Base-by-base conservation (phyloP, 805 yeast genomes). In the Candida takata region DNA sequence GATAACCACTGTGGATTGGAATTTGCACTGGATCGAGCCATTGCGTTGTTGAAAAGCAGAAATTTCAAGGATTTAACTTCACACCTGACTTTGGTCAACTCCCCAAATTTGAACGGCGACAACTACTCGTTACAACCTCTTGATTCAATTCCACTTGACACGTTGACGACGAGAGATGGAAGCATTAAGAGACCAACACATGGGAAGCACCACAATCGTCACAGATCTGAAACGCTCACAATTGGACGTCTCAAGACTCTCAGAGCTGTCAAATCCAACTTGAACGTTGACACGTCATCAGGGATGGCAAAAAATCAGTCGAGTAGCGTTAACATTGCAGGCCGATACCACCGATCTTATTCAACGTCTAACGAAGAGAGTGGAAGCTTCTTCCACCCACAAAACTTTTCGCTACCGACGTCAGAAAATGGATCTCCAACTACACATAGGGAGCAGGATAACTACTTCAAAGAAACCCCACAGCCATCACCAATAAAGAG, bases 1-100 rank as follows among this genome's bases (percentile, higher is more conserved):
- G 72, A 79, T 46, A 90, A 92, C 55, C 95, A 86, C 52, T 87
- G 96, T 58, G 79, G 92, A 0, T 75, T 87, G 23, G 98, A 90
- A 52, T 80, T 90, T 57, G 82, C 87, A 0, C 63, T 90, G 27
- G 97, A 90, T 57, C 72, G 70, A 40, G 82, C 92, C 8, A 86
- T 92, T 8, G 67, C 79, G n/a, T 52, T 59, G 8, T 56, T 87
- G 36, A 68, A 86, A 44, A 78, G 84, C 6, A 65, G 81, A 42
- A 62, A 79, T 19, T 72, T 81, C 14, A 61, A 68, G 29, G 49
- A 56, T 11, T 49, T 60, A 5, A 44, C 47, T 14, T 38, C 42
- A 10, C 41, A 37, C 8, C 18, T 50, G 11, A 45, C 53, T 3
- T 27, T 52, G 29, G 47, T 52, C 4, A 51, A 43, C 27, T 49